These are phyloP conservation scores for Thinopyrum elongatum DNA, from an alignment of 176 grass and related monocot species.

Conservation along the genomic window DNA sequence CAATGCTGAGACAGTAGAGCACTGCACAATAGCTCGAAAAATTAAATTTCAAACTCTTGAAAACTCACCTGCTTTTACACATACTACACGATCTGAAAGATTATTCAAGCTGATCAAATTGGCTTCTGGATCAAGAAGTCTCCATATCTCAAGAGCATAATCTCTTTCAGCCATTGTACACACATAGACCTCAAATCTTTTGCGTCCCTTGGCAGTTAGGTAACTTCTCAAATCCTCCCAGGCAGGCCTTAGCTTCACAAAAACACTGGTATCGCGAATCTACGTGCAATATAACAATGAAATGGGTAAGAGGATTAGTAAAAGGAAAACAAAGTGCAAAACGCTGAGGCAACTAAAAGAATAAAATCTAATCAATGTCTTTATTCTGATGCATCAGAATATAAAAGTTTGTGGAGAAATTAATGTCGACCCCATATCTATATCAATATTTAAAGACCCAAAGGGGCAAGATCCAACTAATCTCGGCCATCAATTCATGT, in stretches of 20 bases:
- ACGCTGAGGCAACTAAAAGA: background rate
- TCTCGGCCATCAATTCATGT: too few relatives aligned
- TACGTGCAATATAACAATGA: conserved; percentile 34
- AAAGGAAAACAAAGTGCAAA: conserved; percentile 23
- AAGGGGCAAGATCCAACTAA: too few relatives aligned
- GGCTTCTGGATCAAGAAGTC: conserved; percentile 92
- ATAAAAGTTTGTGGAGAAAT: background rate
- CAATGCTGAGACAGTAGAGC: conserved; percentile 2
- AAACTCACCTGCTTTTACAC: conserved; percentile 83
- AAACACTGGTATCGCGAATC: conserved; percentile 96
- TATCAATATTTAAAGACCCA: too few relatives aligned
- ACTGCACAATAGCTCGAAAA: conserved; percentile 16
- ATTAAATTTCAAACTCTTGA: background rate
- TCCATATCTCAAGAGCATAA: conserved; percentile 99
- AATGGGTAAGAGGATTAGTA: conserved; percentile 14
- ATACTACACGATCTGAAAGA: conserved; percentile 71
- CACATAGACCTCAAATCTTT: conserved; percentile 97
- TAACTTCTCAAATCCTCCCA: conserved; percentile 99
- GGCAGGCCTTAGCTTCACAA: conserved; percentile 94
- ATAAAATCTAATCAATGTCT: background rate
- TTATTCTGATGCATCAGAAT: background rate
- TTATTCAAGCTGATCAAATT: conserved; percentile 72
- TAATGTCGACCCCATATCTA: conserved; percentile 2
- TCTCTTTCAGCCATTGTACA: conserved; percentile 98
- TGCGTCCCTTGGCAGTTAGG: conserved; percentile 86